These are phyloP conservation scores for Boletus semigastroideus DNA, from an alignment of 1,284 basidiomycete species.

Conservation along the genomic window DNA sequence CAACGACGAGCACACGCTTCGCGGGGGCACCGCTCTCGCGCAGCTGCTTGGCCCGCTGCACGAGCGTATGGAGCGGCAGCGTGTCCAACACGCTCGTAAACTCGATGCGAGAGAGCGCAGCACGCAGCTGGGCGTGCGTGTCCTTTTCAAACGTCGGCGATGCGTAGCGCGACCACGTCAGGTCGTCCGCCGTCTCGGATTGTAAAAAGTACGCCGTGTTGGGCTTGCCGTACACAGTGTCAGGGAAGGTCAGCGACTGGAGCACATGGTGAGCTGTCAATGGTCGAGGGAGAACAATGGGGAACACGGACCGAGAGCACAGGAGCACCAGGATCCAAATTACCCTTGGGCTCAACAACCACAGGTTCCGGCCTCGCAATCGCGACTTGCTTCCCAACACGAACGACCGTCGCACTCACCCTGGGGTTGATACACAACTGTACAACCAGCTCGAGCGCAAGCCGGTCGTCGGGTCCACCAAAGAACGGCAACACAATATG, in stretches of 20 bases:
- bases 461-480: conserved; percentile 91
- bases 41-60: conserved; percentile 41
- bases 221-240: conserved; percentile 67
- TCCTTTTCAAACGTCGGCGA: conserved; percentile 18
- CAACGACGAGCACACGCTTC: conserved; percentile 51
- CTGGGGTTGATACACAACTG: conserved; percentile 73
- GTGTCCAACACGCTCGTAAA: conserved; percentile 50
- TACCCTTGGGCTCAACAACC: conserved; percentile 28
- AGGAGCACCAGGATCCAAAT: background rate
- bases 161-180: conserved; percentile 63
- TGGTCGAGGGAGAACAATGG: conserved; percentile 38
- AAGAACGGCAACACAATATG: conserved; percentile 92
- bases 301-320: conserved; percentile 22
- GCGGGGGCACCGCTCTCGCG: conserved; percentile 19
- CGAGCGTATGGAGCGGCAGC: conserved; percentile 55
- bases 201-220: conserved; percentile 61
- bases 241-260: conserved; percentile 52
- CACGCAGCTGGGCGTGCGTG: conserved; percentile 32
- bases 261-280: conserved; percentile 41
- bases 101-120: conserved; percentile 54
- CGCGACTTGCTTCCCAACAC: conserved; percentile 36
- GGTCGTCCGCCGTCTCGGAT: conserved; percentile 74
- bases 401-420: conserved; percentile 68
- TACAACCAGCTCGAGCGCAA: conserved; percentile 80
- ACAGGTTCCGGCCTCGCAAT: conserved; percentile 23